Conservation (phyloP, 306 rosid genomes). For the Trichosanthes cucumerina region DNA sequence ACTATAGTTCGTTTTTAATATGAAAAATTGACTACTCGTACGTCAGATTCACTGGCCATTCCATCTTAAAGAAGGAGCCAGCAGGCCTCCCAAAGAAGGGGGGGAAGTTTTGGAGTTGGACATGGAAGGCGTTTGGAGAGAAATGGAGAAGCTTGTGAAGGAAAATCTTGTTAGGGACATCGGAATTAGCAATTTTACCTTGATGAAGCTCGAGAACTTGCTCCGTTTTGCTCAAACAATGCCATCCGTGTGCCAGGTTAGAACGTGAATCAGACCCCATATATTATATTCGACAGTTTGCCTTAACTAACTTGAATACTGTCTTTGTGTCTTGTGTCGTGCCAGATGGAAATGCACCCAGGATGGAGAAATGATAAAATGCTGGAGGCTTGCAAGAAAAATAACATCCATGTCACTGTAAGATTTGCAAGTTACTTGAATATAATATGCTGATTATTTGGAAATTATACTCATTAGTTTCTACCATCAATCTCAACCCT, state of each 20-base stretch:
- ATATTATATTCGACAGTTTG: not conserved
- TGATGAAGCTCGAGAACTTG: constrained; percentile 29
- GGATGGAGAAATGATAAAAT: constrained; percentile 24
- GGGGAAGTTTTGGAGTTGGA: not conserved
- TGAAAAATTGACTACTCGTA: not conserved
- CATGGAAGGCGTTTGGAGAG: not conserved
- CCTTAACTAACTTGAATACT: not conserved
- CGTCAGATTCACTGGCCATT: not conserved
- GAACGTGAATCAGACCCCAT: not conserved
- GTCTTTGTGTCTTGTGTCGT: constrained; percentile 7
- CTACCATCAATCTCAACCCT: not conserved
- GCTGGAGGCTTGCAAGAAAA: constrained; percentile 43
- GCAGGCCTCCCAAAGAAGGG: constrained; percentile 1
- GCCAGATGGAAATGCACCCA: constrained; percentile 57
- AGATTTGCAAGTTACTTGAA: not conserved
- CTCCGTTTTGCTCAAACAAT: constrained; percentile 23
- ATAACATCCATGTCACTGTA: constrained; percentile 50
- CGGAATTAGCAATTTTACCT: constrained; percentile 43
- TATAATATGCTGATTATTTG: not conserved
- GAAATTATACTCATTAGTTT: not conserved
- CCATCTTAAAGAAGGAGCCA: constrained; percentile 2
- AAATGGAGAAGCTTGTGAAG: constrained; percentile 2
- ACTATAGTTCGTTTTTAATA: not conserved
- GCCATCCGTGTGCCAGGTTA: constrained; percentile 14
- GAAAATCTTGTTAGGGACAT: constrained; percentile 28